Percentiles rank a stretch among this genome's conserved stretches.
Evolutionary conservation across 306 rosid species (phyloP).

Genomic region (Inga laurina): DNA sequence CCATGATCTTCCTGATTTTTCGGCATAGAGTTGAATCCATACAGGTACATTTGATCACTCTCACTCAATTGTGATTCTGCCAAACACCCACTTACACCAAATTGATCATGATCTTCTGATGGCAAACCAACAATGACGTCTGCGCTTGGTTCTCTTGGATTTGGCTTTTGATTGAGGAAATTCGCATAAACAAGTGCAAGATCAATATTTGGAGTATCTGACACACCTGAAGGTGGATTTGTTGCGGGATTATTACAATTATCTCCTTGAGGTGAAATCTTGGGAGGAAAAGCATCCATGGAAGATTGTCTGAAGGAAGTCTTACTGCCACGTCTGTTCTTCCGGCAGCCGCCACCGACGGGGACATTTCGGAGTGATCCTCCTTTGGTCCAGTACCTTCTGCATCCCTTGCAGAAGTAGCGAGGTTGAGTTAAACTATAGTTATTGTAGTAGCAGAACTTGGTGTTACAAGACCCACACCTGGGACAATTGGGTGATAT

Average conservation of each 20-base stretch:
- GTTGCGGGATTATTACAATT: background rate
- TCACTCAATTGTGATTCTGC: constrained; percentile 24
- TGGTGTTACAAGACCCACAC: constrained; percentile 79
- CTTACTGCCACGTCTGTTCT: constrained; percentile 44
- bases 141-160: background rate
- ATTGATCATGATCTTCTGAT: constrained; percentile 40
- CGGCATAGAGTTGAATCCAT: constrained; percentile 44
- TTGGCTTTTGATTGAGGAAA: constrained; percentile 65
- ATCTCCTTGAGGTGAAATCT: background rate
- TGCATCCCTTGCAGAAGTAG: constrained; percentile 80
- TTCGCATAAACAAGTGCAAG: constrained; percentile 81
- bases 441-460: constrained; percentile 86
- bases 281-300: constrained; percentile 8
- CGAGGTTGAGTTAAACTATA: constrained; percentile 84
- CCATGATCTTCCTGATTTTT: constrained; percentile 31
- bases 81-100: constrained; percentile 40
- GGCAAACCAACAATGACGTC: background rate
- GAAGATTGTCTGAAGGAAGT: constrained; percentile 35
- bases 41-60: constrained; percentile 33
- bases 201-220: constrained; percentile 64
- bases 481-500: constrained; percentile 74
- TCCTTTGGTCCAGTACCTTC: constrained; percentile 87
- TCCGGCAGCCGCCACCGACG: constrained; percentile 65
- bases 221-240: constrained; percentile 31
- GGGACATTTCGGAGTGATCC: constrained; percentile 83